These are phyloP conservation scores for Dictyostelium intermedium DNA, from an alignment of 78 protist genomes.

Conservation along the genomic window DNA sequence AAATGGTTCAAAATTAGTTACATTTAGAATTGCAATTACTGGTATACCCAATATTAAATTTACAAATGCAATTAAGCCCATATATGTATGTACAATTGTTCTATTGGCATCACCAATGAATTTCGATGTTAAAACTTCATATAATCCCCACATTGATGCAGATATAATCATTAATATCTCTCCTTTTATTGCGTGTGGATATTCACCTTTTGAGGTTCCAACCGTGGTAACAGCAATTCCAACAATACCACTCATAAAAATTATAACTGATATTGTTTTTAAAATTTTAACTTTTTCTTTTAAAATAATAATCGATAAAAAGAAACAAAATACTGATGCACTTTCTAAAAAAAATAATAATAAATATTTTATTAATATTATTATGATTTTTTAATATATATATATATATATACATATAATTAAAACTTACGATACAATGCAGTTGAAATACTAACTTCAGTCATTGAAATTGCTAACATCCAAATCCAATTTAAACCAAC, in stretches of 20 bases:
- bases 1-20: conserved; percentile 8
- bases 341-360: neutral
- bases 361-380: neutral
- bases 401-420: too few relatives aligned
- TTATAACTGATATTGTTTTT: neutral
- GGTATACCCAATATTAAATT: conserved; percentile 31
- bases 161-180: conserved; percentile 50
- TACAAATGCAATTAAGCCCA: neutral
- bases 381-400: neutral
- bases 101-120: conserved; percentile 21
- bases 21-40: neutral
- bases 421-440: conserved; percentile 33
- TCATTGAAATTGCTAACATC: conserved; percentile 39
- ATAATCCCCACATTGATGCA: conserved; percentile 29
- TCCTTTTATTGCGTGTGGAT: conserved; percentile 38
- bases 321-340: conserved; percentile 33
- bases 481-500: conserved; percentile 43
- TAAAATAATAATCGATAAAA: conserved; percentile 48
- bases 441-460: conserved; percentile 59
- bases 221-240: conserved; percentile 27
- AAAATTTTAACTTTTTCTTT: conserved; percentile 37
- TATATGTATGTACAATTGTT: conserved; percentile 35
- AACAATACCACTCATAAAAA: conserved; percentile 57
- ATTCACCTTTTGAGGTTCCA: neutral
- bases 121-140: conserved; percentile 50